Conservation (phyloP, 345 rosid species). For the Eucalyptus shirleyi region DNA sequence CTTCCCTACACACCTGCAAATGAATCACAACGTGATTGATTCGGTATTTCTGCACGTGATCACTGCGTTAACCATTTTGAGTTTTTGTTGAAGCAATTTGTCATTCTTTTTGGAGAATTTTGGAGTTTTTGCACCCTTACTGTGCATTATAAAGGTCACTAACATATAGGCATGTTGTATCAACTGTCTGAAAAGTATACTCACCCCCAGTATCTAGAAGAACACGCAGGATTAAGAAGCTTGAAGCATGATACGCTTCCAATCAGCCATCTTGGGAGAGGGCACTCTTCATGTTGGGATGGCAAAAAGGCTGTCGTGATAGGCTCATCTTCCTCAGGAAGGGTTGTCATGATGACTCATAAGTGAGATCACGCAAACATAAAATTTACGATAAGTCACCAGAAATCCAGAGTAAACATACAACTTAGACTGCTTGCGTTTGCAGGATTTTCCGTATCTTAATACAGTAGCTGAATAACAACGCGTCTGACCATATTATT, state of each 20-base stretch:
- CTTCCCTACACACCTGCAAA: too few species aligned
- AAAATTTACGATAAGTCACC: neutral
- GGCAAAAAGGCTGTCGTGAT: neutral
- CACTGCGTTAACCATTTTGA: too few species aligned
- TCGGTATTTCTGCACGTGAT: too few species aligned
- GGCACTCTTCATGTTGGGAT: neutral
- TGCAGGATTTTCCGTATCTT: neutral
- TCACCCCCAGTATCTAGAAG: neutral
- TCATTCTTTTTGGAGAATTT: too few species aligned
- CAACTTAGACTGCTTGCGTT: neutral
- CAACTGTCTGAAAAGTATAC: neutral
- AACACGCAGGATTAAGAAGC: neutral
- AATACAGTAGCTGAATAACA: neutral
- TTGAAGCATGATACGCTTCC: neutral
- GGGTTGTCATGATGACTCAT: neutral
- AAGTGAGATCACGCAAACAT: neutral
- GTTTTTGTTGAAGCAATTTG: too few species aligned
- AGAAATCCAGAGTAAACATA: neutral
- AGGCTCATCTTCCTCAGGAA: neutral
- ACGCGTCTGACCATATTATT: neutral
- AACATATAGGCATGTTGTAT: neutral
- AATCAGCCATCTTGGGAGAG: neutral
- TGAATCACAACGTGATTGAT: too few species aligned
- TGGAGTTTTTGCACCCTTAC: too few species aligned
- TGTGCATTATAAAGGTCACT: neutral